Evolutionary conservation across 2,329 filamentous ascomycete species (phyloP), one percentile per base, ranked within the genome.

Genomic region (Aspergillus luchuensis): DNA sequence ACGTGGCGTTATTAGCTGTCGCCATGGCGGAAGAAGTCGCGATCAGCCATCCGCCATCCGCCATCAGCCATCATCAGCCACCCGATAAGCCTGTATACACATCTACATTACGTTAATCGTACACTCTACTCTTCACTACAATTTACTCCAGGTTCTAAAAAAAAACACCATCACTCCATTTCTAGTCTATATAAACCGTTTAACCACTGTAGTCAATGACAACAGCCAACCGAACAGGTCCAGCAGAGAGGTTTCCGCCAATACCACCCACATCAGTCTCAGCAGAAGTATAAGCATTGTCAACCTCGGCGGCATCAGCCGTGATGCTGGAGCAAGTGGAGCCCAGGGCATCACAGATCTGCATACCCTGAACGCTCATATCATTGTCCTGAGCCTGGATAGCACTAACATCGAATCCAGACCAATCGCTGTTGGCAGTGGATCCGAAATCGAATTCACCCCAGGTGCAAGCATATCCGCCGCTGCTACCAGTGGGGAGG

Each of bases 351-450:
- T 72, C 66, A 57, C 74, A 77, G 45, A 77, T 76, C 59, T 69
- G 63, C 75, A 77, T 76, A 10, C 75, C 75, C 65, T 76, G 72
- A 33, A 77, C 68, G 2, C 60, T 49, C 39, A 69, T 15, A 8
- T 62, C 67, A 8, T 73, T 69, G 10, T 72, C 65, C 68, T 76
- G 71, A 2, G 75, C 71, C 41, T 68, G 59, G 45, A 77, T 77
- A 19, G 70, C 72, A 21, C 75, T 78, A n/a, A 78, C 76, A 66
- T 78, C 76, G 63, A 73, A 78, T 1, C 76, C 76, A 6, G 73
- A 76, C 73, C 74, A 77, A 3, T 67, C 69, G 17, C 65, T 56
- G 60, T 78, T 78, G 49, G 66, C 65, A 1, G 57, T 23, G 61
- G 72, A 69, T 4, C 71, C 74, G 43, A 78, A 76, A 21, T 72